These are phyloP conservation scores for Sphagnum magellanicum DNA, from an alignment of 228 moss, liverwort and hornwort species.

Conservation along the genomic window DNA sequence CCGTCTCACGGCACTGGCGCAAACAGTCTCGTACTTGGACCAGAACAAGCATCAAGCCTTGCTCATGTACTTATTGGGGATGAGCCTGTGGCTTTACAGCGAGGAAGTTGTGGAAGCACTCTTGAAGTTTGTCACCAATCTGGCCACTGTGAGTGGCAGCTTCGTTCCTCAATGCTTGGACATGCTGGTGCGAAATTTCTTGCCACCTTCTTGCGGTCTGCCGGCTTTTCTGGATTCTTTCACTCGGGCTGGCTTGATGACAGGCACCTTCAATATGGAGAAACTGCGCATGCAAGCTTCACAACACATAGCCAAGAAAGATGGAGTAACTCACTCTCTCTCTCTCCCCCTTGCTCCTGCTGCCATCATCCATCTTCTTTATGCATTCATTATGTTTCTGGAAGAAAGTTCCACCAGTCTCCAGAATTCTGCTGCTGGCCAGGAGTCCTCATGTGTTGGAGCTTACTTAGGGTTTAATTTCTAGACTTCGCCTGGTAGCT, in stretches of 20 bases:
- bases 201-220: constrained; percentile 90
- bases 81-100: constrained; percentile 82
- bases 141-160: constrained; percentile 84
- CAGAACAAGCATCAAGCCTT: constrained; percentile 58
- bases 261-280: constrained; percentile 53
- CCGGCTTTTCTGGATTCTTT: constrained; percentile 73
- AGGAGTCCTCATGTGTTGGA: no score
- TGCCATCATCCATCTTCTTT: no score
- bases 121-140: constrained; percentile 71
- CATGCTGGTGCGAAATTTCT: constrained; percentile 91
- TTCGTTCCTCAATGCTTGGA: constrained; percentile 82
- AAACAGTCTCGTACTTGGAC: constrained; percentile 71
- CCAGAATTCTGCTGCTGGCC: no score
- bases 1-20: constrained; percentile 62
- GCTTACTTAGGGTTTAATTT: no score
- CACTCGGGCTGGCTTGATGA: constrained; percentile 54
- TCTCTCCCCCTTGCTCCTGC: no score
- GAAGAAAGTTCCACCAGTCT: no score
- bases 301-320: constrained; percentile 68
- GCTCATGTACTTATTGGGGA: constrained; percentile 68
- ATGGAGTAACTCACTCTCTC: constrained; percentile 17
- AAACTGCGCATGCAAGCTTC: constrained; percentile 42
- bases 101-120: constrained; percentile 63
- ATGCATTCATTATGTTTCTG: no score
- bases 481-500: no score